A percentile compares a stretch with the other conserved stretches of the same genome.
phyloP scores from a whole-genome alignment of 305 asterid species.

The Plantago rigida region DNA sequence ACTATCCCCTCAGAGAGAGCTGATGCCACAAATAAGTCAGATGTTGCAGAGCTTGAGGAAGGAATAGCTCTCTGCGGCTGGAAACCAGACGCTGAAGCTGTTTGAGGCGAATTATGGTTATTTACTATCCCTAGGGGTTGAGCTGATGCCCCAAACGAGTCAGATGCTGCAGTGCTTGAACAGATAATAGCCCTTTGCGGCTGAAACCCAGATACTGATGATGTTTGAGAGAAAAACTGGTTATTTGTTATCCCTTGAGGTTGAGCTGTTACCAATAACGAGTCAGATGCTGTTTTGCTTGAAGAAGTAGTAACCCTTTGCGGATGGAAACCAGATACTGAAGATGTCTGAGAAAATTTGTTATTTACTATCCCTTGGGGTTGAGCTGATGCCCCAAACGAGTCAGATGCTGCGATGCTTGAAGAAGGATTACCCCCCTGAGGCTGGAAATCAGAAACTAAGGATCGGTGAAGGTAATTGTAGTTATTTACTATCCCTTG shows the following conservation, averaged over 20 bases:
- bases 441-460: conserved; percentile 85
- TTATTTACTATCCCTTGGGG: conserved; percentile 72
- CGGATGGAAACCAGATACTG: conserved; percentile 94
- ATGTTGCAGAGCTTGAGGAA: conserved; percentile 55
- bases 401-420: conserved; percentile 51
- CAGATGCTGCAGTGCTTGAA: conserved; percentile 55
- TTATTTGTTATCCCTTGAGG: conserved; percentile 73
- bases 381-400: conserved; percentile 49
- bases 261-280: conserved; percentile 50
- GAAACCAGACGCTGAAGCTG: conserved; percentile 83
- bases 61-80: conserved; percentile 75
- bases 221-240: conserved; percentile 78
- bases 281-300: conserved; percentile 54
- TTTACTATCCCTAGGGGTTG: conserved; percentile 66
- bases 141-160: conserved; percentile 49
- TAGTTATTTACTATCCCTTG: conserved; percentile 73
- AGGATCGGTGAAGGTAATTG: conserved; percentile 84
- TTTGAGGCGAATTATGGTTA: conserved; percentile 83
- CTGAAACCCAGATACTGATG: conserved; percentile 90
- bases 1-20: conserved; percentile 63
- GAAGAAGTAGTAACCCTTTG: conserved; percentile 86
- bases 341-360: conserved; percentile 85
- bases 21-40: conserved; percentile 56
- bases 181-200: conserved; percentile 65
- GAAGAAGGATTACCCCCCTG: conserved; percentile 84